Evolutionary conservation across 306 rosid genomes (phyloP), one percentile per base, ranked within the genome.

Genomic region (Ormosia semicastrata): DNA sequence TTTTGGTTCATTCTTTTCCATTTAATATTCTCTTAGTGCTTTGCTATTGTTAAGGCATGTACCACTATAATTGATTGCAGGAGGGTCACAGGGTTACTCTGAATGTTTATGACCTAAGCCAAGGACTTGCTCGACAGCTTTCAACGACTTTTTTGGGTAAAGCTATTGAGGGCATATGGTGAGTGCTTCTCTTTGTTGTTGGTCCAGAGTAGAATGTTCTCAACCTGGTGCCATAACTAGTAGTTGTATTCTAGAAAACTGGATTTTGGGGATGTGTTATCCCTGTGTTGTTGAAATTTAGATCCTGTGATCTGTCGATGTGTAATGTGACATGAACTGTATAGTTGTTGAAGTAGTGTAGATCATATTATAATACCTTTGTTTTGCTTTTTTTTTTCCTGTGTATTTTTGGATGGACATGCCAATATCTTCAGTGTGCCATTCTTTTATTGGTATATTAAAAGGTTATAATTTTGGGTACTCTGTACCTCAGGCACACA

Each of bases 101-200:
- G 69, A 88, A 92, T 81, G 90, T 96, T 11, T 96, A 96, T 82
- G 99, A 96, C 60, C 78, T 96, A 30, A 96, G 99, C 90, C 97
- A 96, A 85, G 99, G 99, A 13, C 93, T 93, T 63, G 99, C 99
- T 15, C 86, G 87, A 56, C 97, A 93, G 84, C 93, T 96, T 75
- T 96, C 99, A 37, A 81, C 83, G 3, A 40, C 93, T 0, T 93
- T 96, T 79, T 85, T 93, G 80, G 99, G 99, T 81, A 96, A 92
- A 85, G 90, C 93, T 30, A 96, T 96, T 64, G 98, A 92, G 87
- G 99, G 90, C 39, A 81, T 96, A 79, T 96, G 99, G 99, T 95
- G 80, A 82, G 97, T 86, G 62, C 15, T 47, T 78, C 34, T n/a
- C 17, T 41, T n/a, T 34, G 7, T n/a, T 44, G 7, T 32, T 73